These are phyloP conservation scores for Hibiscus syriacus DNA, from an alignment of 345 rosid genomes.

Conservation along the genomic window DNA sequence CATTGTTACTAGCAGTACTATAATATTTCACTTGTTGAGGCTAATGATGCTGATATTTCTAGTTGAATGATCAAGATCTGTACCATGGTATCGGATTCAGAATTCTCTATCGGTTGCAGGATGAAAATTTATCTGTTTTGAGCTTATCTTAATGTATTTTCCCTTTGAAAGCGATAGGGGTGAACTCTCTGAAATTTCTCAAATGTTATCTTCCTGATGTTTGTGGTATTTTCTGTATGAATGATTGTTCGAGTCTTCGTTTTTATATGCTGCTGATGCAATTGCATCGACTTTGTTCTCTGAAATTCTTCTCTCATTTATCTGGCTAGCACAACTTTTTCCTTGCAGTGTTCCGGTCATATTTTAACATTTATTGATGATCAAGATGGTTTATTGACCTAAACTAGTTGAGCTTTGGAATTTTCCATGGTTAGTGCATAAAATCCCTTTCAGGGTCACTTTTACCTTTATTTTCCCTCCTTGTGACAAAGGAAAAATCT, in stretches of 20 bases:
- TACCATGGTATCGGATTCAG: neutral
- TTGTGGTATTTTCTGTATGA: neutral
- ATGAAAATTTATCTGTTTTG: neutral
- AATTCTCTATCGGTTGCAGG: neutral
- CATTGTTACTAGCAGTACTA: neutral
- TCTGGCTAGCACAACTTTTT: neutral
- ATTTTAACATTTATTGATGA: constrained; percentile 10
- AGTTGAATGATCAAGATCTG: neutral
- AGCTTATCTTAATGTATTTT: neutral
- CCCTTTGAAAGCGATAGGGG: too few species aligned
- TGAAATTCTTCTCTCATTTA: neutral
- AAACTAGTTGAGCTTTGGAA: constrained; percentile 16
- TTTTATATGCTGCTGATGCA: too few species aligned
- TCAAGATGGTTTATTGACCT: constrained; percentile 17
- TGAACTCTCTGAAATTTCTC: too few species aligned
- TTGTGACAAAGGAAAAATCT: neutral
- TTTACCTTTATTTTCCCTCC: constrained; percentile 6
- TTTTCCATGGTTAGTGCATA: constrained; percentile 21
- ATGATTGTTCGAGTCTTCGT: too few species aligned
- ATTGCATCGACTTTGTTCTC: neutral
- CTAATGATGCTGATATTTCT: neutral
- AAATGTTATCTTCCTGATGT: too few species aligned
- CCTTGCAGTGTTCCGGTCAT: neutral
- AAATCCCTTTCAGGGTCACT: constrained; percentile 29
- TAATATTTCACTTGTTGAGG: neutral